phyloP scores from a whole-genome alignment of 345 rosid species.

The Pugionium dolabratum region DNA sequence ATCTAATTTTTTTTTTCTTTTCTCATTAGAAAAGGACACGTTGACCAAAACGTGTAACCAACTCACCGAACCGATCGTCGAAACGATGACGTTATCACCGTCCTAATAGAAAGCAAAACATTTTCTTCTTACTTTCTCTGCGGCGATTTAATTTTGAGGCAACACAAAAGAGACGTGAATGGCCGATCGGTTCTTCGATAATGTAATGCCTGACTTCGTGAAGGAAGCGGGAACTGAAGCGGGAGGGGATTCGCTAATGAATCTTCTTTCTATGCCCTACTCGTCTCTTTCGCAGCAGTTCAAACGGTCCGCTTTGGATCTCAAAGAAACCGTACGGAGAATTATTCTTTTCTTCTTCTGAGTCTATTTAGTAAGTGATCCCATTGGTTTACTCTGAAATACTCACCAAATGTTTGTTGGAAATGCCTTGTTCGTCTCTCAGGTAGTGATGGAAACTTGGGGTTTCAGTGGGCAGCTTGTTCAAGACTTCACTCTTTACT shows the following conservation, averaged over 20 bases:
- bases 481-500: conserved; percentile 53
- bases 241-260: conserved; percentile 51
- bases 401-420: no score
- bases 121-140: not conserved
- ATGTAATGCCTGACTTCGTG: conserved; percentile 57
- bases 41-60: conserved; percentile 40
- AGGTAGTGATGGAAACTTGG: conserved; percentile 62
- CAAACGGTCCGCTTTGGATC: conserved; percentile 71
- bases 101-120: not conserved
- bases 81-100: conserved; percentile 7
- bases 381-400: no score
- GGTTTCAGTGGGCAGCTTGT: conserved; percentile 49
- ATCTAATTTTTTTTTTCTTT: not conserved
- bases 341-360: not conserved
- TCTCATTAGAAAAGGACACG: conserved; percentile 23
- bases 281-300: conserved; percentile 55
- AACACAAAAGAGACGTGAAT: conserved; percentile 31
- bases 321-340: conserved; percentile 55
- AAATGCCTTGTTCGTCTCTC: conserved; percentile 1
- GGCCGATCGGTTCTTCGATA: conserved; percentile 73
- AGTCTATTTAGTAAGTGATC: no score
- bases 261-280: conserved; percentile 69
- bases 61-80: conserved; percentile 31
- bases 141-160: conserved; percentile 10
- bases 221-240: conserved; percentile 34